Evolutionary conservation across 75 land plant genomes (phyloP).

Genomic region (Larix kaempferi): DNA sequence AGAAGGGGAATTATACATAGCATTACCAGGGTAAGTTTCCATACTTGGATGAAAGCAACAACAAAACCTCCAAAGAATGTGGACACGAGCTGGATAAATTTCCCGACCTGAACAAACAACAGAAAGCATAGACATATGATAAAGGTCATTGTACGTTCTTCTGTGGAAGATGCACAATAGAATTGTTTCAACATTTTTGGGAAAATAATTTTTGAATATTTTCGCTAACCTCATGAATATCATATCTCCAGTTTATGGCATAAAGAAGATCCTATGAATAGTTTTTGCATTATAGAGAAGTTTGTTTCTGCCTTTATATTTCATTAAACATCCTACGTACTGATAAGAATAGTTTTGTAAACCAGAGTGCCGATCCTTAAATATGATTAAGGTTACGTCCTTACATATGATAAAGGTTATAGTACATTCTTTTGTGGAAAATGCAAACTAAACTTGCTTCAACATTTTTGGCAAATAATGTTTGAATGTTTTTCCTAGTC

Average conservation of each 20-base stretch:
- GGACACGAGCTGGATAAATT: conserved; percentile 40
- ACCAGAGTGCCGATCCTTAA: no score
- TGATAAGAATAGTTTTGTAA: no score
- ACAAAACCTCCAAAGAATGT: conserved; percentile 59
- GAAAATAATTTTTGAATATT: background rate
- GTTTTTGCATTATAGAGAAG: background rate
- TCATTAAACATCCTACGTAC: background rate
- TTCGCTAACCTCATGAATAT: background rate
- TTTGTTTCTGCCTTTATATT: no score
- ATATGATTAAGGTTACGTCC: no score
- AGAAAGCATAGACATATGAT: background rate
- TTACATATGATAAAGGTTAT: no score
- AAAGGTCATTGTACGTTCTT: background rate
- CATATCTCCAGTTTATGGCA: background rate
- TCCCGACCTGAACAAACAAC: conserved; percentile 52
- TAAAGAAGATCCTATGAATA: background rate
- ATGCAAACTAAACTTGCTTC: no score
- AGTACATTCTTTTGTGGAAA: no score
- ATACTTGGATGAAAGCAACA: conserved; percentile 56
- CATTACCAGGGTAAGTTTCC: conserved; percentile 62
- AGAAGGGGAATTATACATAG: conserved; percentile 41
- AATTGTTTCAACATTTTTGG: background rate
- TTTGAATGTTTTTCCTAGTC: no score
- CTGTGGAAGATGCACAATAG: background rate
- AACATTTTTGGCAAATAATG: no score